A percentile compares a stretch with the other conserved stretches of the same genome.
phyloP scores from a whole-genome alignment of 192 early-diverging fungal genomes.

The Gamsiella multidivaricata region DNA sequence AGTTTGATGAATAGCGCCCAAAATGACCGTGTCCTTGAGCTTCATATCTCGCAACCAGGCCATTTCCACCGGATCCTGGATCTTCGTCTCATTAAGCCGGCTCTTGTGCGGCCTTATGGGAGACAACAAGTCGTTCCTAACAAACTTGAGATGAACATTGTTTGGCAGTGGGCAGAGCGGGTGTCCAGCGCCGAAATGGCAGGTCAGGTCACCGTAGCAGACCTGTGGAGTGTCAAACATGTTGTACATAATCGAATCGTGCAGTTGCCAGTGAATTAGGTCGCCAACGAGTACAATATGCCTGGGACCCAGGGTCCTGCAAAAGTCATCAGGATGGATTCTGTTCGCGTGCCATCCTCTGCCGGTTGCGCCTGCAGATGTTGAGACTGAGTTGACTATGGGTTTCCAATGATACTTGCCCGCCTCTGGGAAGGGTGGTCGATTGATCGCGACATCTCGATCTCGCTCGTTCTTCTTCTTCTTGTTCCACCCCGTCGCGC shows the following conservation, averaged over 20 bases:
- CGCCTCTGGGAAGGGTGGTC: slow-evolving; percentile 48
- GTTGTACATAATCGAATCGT: slow-evolving; percentile 64
- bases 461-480: slow-evolving; percentile 47
- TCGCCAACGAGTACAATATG: slow-evolving; percentile 65
- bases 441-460: slow-evolving; percentile 39
- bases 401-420: slow-evolving; percentile 49
- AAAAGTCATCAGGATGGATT: slow-evolving; percentile 52
- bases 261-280: slow-evolving; percentile 61
- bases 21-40: slow-evolving; percentile 56
- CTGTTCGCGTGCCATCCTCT: slow-evolving; percentile 33
- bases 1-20: slow-evolving; percentile 56
- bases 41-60: slow-evolving; percentile 51
- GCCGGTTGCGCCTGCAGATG: not conserved
- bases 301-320: slow-evolving; percentile 46
- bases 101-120: not conserved
- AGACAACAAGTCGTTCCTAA: slow-evolving; percentile 65
- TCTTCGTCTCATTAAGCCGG: slow-evolving; percentile 33
- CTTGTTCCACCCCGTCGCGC: slow-evolving; percentile 44
- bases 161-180: slow-evolving; percentile 39
- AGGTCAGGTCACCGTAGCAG: slow-evolving; percentile 67
- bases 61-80: slow-evolving; percentile 56
- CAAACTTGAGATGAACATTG: slow-evolving; percentile 46
- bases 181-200: slow-evolving; percentile 54
- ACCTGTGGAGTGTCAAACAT: slow-evolving; percentile 63
- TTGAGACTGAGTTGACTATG: not conserved